Evolutionary conservation across 2,329 filamentous ascomycete species (phyloP), one percentile per base, ranked within the genome.

Genomic region (Curvularia sp.): DNA sequence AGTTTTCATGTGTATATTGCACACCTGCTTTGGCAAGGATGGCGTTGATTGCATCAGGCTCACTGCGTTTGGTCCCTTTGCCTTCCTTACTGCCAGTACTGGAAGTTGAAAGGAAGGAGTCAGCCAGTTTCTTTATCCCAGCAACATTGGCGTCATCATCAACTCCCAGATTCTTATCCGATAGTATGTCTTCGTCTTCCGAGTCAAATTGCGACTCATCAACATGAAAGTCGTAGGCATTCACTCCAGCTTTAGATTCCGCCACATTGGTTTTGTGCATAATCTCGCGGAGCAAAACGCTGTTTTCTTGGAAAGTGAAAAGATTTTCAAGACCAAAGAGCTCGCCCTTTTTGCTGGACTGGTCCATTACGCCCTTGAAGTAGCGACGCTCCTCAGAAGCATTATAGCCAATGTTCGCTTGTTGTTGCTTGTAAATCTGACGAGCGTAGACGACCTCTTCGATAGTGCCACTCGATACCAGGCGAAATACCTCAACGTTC

Each of bases 201-300:
- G 63, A 68, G 13, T 74, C 70, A 8, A 70, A 64, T 5, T 77
- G 72, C 2, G 67, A 65, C 9, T 68, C 65, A 15, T 72, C 54
- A 53, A 75, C 65, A 59, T 96, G 87, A 18, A 97, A 84, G 53
- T 91, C 89, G n/a, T 89, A 83, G 28, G 97, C 87, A 27, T 86
- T 84, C 9, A 98, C 90, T 0, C 93, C 94, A 0, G 90, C 92
- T 72, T 89, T 91, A 41, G 92, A 92, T 79, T 99, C 95, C 3
- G 95, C 95, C 50, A 99, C 88, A 70, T 99, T 99, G 27, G 95
- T 98, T 78, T 97, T 97, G 81, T 98, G 97, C 68, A 99, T 92
- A 66, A 99, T 98, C 55, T 97, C 92, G n/a, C 91, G 86, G 5
- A 98, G 84, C 13, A 97, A 84, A 12, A 96, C 85, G 59, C 90